A percentile compares a stretch with the other conserved stretches of the same genome.
Conservation (phyloP, 306 rosid genomes). For the Geum urbanum region DNA sequence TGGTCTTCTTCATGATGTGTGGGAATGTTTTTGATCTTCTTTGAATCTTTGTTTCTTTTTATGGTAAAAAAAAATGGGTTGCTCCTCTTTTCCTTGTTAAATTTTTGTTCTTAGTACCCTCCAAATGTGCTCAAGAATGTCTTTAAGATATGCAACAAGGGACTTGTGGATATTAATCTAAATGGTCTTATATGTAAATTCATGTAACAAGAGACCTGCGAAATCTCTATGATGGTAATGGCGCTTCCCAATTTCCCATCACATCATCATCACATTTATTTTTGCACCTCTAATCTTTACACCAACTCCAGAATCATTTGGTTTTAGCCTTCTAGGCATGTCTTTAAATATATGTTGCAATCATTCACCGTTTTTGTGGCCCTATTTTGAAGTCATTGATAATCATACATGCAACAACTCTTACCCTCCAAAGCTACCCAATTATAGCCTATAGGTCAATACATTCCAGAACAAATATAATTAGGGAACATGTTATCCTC, state of each 20-base stretch:
- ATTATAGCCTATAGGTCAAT: background rate
- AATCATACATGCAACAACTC: background rate
- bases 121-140: background rate
- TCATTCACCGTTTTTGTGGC: background rate
- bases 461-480: background rate
- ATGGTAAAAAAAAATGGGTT: slow-evolving; percentile 13
- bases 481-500: background rate
- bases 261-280: background rate
- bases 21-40: slow-evolving; percentile 19
- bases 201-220: background rate
- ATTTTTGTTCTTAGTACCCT: background rate
- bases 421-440: background rate
- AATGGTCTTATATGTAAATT: background rate
- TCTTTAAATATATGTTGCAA: background rate
- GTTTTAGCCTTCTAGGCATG: too few species aligned
- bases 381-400: background rate
- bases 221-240: background rate
- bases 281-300: background rate
- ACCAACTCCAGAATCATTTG: background rate
- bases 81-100: background rate
- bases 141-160: background rate
- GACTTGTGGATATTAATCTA: background rate
- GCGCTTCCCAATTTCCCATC: background rate
- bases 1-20: slow-evolving; percentile 1
- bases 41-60: slow-evolving; percentile 12